Base-by-base conservation (phyloP, 1,284 basidiomycete genomes). In the Ceratorhiza oryzae-sativae region DNA sequence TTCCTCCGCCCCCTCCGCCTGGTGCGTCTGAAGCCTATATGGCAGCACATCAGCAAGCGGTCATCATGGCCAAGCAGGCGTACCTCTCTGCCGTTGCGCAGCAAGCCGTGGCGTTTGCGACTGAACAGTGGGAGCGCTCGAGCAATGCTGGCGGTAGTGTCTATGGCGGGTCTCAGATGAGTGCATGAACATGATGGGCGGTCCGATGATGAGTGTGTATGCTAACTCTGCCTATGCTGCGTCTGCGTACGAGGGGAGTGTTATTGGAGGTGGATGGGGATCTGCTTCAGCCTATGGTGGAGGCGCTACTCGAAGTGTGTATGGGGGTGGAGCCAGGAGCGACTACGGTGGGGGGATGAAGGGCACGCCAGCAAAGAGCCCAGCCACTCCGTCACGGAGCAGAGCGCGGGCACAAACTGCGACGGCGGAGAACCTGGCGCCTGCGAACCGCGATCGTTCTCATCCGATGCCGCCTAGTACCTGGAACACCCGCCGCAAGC, bases 11-110 rank as follows among this genome's bases (percentile, higher is more conserved):
- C 18, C 80, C 79, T 51, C 75, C 79, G 3, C 75, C 59, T 20
- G 61, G 62, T 76, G 77, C 79, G 5, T 45, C 71, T 20, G 89
- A 92, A 9, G 80, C 79, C 20, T 87, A 87, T 77, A 75, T 90
- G 20, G 87, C 83, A 3, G 91, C 91, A 13, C 91, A 93, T 78
- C 91, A 92, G 77, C 90, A 90, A 73, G 91, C 91, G 1, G 90
- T 94, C 86, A 82, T 91, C 80, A 82, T 84, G 62, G 92, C 92
- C 62, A 93, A 93, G 79, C 92, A 93, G 78, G 88, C 92, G 1
- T 93, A 92, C 77, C 91, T 93, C 79, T 87, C 89, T 82, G 89
- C 91, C 10, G 90, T 93, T 59, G 92, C 92, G 4, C 92, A 92
- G 78, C 91, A 93, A 76, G 92, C 92, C 12, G 90, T 93, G 86